A percentile compares a stretch with the other conserved stretches of the same genome.
Evolutionary conservation across 768 basidiomycete species (phyloP).

Genomic region (Galerina sulciceps): DNA sequence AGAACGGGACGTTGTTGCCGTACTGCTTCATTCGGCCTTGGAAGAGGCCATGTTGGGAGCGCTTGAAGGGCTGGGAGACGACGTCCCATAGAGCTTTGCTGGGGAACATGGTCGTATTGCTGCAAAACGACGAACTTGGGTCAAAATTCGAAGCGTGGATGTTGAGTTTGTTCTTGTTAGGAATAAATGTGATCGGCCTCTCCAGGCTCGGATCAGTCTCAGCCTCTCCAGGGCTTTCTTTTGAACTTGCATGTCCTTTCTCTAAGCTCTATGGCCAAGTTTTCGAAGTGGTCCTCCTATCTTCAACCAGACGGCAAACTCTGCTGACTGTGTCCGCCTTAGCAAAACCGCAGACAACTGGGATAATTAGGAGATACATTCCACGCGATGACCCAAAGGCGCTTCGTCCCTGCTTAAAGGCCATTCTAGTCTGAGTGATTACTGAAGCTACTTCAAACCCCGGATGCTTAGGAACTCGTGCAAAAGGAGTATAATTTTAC

Average conservation of each 20-base stretch:
- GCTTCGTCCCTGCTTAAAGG: neutral
- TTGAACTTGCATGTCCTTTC: no score
- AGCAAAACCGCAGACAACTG: no score
- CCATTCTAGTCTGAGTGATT: neutral
- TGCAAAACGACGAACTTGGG: neutral
- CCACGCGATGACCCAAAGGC: no score
- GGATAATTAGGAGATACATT: no score
- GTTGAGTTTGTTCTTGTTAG: slow-evolving; percentile 7
- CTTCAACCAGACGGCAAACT: no score
- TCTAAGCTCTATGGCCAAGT: no score
- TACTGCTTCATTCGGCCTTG: slow-evolving; percentile 80
- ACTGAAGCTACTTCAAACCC: neutral
- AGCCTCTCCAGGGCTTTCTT: no score
- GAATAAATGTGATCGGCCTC: slow-evolving; percentile 3
- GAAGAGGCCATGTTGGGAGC: slow-evolving; percentile 79
- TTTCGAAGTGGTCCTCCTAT: no score
- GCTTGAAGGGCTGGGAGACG: slow-evolving; percentile 77
- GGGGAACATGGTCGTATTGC: slow-evolving; percentile 29
- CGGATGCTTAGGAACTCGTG: neutral
- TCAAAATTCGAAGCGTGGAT: neutral
- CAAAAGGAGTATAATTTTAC: no score
- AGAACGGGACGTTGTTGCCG: slow-evolving; percentile 91
- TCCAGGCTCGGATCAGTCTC: neutral
- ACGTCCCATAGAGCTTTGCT: slow-evolving; percentile 33
- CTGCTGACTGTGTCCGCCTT: no score